phyloP scores from a whole-genome alignment of 805 yeast species.

The Scheffersomyces spartinae region DNA sequence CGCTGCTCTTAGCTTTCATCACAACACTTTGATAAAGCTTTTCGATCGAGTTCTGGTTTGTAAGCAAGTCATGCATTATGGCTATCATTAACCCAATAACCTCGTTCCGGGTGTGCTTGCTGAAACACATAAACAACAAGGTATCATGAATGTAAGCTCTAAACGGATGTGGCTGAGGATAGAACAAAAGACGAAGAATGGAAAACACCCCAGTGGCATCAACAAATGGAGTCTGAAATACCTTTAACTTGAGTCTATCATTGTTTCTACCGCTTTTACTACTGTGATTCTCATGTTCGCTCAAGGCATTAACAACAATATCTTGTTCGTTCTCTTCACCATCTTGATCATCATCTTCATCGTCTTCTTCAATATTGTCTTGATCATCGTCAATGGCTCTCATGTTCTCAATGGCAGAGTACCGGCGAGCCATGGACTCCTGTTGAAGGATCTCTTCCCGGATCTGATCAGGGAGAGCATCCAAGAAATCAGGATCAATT shows the following conservation, averaged over 20 bases:
- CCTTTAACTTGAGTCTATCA: constrained; percentile 20
- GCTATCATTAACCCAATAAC: constrained; percentile 56
- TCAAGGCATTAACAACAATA: constrained; percentile 8
- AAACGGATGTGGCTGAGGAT: constrained; percentile 55
- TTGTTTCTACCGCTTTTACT: constrained; percentile 3
- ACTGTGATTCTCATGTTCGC: constrained; percentile 6
- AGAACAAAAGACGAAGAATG: constrained; percentile 54
- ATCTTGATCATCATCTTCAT: constrained; percentile 12
- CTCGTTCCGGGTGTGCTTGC: constrained; percentile 70
- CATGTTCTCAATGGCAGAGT: constrained; percentile 7
- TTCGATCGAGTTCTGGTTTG: constrained; percentile 49
- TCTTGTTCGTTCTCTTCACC: constrained; percentile 12
- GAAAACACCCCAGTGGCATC: constrained; percentile 72
- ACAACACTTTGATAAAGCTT: no score
- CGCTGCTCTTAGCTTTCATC: no score
- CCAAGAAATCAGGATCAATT: constrained; percentile 68
- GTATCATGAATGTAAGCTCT: constrained; percentile 57
- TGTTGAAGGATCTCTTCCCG: constrained; percentile 53
- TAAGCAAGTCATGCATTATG: constrained; percentile 66
- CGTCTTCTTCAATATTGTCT: constrained; percentile 18
- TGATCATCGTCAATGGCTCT: constrained; percentile 6
- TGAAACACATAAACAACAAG: constrained; percentile 55
- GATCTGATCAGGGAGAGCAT: constrained; percentile 59
- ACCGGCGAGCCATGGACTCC: constrained; percentile 35
- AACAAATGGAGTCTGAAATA: constrained; percentile 52